These are phyloP conservation scores for Fusarium tricinctum DNA, from an alignment of 2,329 filamentous ascomycete genomes.

Conservation along the genomic window DNA sequence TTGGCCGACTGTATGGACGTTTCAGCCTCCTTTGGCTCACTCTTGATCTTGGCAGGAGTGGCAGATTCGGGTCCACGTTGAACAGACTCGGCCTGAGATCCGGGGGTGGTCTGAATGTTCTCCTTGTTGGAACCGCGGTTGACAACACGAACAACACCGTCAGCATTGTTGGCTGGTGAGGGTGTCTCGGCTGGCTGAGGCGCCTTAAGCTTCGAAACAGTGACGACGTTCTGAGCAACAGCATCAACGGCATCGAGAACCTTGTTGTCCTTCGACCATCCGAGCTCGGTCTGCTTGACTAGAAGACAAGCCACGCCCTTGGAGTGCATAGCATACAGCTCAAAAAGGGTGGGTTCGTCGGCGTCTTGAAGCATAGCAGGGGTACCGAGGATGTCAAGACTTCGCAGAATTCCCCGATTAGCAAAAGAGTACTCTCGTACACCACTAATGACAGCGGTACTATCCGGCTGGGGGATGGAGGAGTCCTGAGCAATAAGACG, in stretches of 20 bases:
- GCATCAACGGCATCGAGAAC: conserved; percentile 84
- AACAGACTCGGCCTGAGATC: conserved; percentile 46
- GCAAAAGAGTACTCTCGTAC: conserved; percentile 95
- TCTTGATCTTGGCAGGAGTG: conserved; percentile 57
- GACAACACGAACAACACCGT: conserved; percentile 53
- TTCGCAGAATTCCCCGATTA: conserved; percentile 87
- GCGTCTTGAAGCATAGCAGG: conserved; percentile 73
- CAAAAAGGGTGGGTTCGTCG: conserved; percentile 84
- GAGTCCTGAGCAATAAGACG: conserved; percentile 80
- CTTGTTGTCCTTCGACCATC: conserved; percentile 92
- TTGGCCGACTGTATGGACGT: conserved; percentile 57
- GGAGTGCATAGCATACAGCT: conserved; percentile 97
- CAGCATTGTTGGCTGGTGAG: conserved; percentile 54
- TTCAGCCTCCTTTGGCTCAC: conserved; percentile 65
- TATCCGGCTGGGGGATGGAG: conserved; percentile 85
- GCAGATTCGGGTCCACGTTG: conserved; percentile 53
- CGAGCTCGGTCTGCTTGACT: conserved; percentile 89
- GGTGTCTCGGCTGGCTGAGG: conserved; percentile 60
- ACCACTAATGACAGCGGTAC: conserved; percentile 96
- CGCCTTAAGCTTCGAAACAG: conserved; percentile 77
- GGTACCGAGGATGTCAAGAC: conserved; percentile 86
- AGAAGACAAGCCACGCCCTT: conserved; percentile 93
- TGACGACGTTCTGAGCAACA: conserved; percentile 78
- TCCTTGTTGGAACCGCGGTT: conserved; percentile 57
- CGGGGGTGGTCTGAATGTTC: conserved; percentile 46